Conservation (phyloP, 805 yeast genomes). For the Suhomyces sp. region DNA sequence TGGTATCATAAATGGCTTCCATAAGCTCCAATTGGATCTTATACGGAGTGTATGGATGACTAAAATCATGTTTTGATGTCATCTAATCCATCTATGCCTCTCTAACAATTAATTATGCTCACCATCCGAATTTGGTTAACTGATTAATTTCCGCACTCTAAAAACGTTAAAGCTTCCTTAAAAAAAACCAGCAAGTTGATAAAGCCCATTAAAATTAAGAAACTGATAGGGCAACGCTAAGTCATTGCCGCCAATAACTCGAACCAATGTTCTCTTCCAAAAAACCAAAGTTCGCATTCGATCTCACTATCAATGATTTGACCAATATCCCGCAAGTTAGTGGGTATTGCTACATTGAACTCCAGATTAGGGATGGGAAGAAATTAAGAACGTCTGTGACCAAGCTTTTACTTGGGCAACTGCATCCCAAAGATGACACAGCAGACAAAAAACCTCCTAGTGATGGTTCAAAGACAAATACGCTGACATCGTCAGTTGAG, state of each 20-base stretch:
- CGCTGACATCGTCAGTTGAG: not conserved
- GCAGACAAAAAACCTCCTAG: not conserved
- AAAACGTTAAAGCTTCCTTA: not conserved
- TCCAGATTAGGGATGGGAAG: constrained; percentile 55
- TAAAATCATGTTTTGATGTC: constrained; percentile 2
- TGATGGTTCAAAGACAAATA: not conserved
- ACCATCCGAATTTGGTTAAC: not conserved
- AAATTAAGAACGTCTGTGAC: constrained; percentile 13
- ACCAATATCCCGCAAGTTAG: constrained; percentile 81
- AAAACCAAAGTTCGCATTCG: constrained; percentile 62
- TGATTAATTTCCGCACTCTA: not conserved
- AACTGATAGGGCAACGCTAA: not conserved
- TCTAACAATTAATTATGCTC: not conserved
- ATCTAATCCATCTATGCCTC: not conserved
- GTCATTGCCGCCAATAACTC: not conserved
- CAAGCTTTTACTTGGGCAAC: constrained; percentile 8
- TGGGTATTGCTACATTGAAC: constrained; percentile 64
- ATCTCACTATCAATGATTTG: constrained; percentile 61
- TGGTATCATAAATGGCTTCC: constrained; percentile 66
- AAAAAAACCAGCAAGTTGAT: not conserved
- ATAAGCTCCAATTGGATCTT: constrained; percentile 73
- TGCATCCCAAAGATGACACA: constrained; percentile 1
- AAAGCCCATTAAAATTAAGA: not conserved
- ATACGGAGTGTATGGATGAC: constrained; percentile 84
- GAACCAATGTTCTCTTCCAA: constrained; percentile 16